Conservation (phyloP, 139 green algal species). For the Choricystis sp. region DNA sequence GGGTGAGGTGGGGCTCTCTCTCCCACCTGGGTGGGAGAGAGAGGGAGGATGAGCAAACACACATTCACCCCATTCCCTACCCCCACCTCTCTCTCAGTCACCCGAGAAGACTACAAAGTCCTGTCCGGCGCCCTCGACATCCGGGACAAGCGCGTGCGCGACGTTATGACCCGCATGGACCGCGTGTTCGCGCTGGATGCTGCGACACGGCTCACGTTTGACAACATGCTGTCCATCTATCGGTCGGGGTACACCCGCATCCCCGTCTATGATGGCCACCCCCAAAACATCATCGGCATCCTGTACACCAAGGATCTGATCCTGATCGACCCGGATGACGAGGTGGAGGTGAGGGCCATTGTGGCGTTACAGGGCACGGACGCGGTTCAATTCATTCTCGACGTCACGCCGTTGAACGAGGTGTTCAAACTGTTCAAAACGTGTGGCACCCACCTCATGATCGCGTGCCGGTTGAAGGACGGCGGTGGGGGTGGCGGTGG, state of each 20-base stretch:
- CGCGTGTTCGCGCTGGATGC: constrained; percentile 39
- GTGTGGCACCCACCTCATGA: constrained; percentile 34
- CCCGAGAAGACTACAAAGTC: constrained; percentile 16
- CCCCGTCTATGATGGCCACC: constrained; percentile 26
- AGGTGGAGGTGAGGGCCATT: constrained; percentile 37
- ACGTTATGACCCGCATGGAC: constrained; percentile 30
- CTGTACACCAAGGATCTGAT: constrained; percentile 55
- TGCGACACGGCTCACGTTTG: constrained; percentile 23
- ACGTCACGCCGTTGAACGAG: constrained; percentile 30
- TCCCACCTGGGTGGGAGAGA: too few species aligned
- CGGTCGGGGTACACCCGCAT: constrained; percentile 40
- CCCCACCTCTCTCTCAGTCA: too few species aligned
- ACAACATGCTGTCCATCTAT: constrained; percentile 41
- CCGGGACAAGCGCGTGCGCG: constrained; percentile 20
- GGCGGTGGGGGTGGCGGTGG: neutral
- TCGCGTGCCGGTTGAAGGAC: constrained; percentile 8
- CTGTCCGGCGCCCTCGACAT: constrained; percentile 20
- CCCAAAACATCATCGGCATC: constrained; percentile 37
- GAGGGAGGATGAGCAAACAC: too few species aligned
- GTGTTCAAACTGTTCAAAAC: constrained; percentile 26
- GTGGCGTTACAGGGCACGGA: constrained; percentile 17
- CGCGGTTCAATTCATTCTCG: constrained; percentile 11
- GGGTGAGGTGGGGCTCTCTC: too few species aligned
- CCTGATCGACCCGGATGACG: constrained; percentile 44
- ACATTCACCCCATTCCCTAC: too few species aligned